Percentiles rank a stretch among this genome's conserved stretches.
Conservation (phyloP, 2,329 filamentous ascomycete species). For the Pseudogymnoascus sp. region DNA sequence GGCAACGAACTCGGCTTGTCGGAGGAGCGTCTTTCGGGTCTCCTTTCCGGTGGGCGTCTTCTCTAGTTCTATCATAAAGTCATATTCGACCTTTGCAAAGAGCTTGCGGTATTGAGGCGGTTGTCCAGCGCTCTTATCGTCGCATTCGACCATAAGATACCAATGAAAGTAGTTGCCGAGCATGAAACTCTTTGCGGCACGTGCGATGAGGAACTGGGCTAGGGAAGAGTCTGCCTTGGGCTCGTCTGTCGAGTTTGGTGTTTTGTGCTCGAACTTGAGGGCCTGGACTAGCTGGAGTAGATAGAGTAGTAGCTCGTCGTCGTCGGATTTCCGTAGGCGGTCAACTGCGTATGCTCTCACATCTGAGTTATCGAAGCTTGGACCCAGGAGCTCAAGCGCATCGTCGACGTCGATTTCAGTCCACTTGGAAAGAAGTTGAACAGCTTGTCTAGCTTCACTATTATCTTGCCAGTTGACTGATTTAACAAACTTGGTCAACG, state of each 20-base stretch:
- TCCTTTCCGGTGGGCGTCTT: conserved; percentile 63
- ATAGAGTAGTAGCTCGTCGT: conserved; percentile 85
- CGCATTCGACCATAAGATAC: conserved; percentile 98
- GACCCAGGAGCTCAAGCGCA: conserved; percentile 85
- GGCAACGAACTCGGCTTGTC: conserved; percentile 84
- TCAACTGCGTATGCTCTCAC: conserved; percentile 93
- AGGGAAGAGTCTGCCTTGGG: conserved; percentile 70
- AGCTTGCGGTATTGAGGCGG: conserved; percentile 70
- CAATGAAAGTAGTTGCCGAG: conserved; percentile 94
- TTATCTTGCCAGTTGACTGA: conserved; percentile 90
- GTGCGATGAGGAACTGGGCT: conserved; percentile 78
- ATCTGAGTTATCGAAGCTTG: conserved; percentile 79
- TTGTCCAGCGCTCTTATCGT: conserved; percentile 64
- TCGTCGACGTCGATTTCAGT: conserved; percentile 96
- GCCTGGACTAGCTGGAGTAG: conserved; percentile 92
- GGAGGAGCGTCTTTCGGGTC: conserved; percentile 66
- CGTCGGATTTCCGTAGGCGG: conserved; percentile 81
- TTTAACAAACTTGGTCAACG: conserved; percentile 95
- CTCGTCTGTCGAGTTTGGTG: conserved; percentile 53
- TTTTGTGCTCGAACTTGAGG: conserved; percentile 82
- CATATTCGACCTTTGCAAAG: conserved; percentile 88
- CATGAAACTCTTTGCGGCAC: conserved; percentile 80
- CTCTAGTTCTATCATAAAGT: conserved; percentile 87
- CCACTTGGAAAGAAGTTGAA: conserved; percentile 86
- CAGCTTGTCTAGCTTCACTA: conserved; percentile 78